phyloP scores from a whole-genome alignment of 495 filamentous ascomycete genomes.

The Annulohypoxylon moriforme region DNA sequence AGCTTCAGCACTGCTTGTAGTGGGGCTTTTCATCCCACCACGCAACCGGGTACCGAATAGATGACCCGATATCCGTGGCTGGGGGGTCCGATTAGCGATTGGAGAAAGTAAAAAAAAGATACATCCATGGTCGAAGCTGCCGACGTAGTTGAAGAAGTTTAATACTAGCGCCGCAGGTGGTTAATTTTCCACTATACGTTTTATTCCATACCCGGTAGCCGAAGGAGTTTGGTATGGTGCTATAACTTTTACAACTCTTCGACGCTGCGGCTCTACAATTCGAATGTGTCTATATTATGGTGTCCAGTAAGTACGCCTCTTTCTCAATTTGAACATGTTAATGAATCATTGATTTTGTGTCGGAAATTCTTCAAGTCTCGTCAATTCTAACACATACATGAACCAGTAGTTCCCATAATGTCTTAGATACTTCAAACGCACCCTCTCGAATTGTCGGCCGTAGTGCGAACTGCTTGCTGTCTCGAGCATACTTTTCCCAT shows the following conservation, averaged over 20 bases:
- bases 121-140: conserved; percentile 8
- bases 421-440: neutral
- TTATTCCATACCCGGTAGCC: neutral
- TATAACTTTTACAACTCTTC: neutral
- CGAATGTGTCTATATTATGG: neutral
- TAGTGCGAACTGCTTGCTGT: conserved; percentile 10
- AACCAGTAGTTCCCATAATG: conserved; percentile 26
- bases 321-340: neutral
- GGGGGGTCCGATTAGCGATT: conserved; percentile 26
- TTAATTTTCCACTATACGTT: neutral
- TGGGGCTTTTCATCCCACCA: neutral
- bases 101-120: conserved; percentile 11
- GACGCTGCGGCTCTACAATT: too few species aligned
- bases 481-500: conserved; percentile 60
- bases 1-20: neutral
- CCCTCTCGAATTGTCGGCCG: conserved; percentile 1
- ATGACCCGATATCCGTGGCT: conserved; percentile 22
- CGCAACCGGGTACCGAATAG: neutral
- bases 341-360: neutral
- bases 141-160: conserved; percentile 3
- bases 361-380: neutral
- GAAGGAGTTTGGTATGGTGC: neutral
- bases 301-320: conserved; percentile 10
- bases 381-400: neutral
- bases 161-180: neutral